Evolutionary conservation across 106 monocot species (phyloP).

Genomic region (Xerophyta viscosa): DNA sequence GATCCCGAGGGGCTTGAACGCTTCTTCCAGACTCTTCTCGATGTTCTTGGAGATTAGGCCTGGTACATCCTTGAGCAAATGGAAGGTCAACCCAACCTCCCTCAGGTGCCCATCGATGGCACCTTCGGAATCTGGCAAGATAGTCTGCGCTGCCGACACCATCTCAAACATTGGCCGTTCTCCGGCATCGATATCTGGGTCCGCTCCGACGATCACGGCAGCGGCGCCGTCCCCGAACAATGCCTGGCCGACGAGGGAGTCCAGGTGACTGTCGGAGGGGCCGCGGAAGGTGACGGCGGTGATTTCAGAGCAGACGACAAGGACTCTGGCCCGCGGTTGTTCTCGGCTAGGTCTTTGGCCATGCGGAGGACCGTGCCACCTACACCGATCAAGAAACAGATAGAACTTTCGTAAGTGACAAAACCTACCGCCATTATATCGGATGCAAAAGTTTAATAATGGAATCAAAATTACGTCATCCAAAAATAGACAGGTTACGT

Average conservation of each 20-base stretch:
- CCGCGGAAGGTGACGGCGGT: too few relatives aligned
- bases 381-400: too few relatives aligned
- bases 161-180: slow-evolving; percentile 59
- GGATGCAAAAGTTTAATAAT: too few relatives aligned
- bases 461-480: too few relatives aligned
- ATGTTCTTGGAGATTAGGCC: slow-evolving; percentile 65
- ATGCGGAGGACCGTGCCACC: slow-evolving; percentile 65
- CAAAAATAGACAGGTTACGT: too few relatives aligned
- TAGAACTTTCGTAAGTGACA: too few relatives aligned
- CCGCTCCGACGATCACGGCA: slow-evolving; percentile 56
- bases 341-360: slow-evolving; percentile 83
- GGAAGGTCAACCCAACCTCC: slow-evolving; percentile 57
- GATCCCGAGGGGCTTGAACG: slow-evolving; percentile 39
- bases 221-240: slow-evolving; percentile 79
- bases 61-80: slow-evolving; percentile 63
- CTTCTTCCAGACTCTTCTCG: too few relatives aligned
- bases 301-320: slow-evolving; percentile 68
- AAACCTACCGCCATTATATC: too few relatives aligned
- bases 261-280: slow-evolving; percentile 46
- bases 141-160: slow-evolving; percentile 35
- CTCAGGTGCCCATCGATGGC: slow-evolving; percentile 62
- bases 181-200: slow-evolving; percentile 21
- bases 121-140: slow-evolving; percentile 61
- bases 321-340: slow-evolving; percentile 76
- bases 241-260: slow-evolving; percentile 63